These are phyloP conservation scores for Chaetomiaceae sp. DNA, from an alignment of 2,329 filamentous ascomycete species.

Conservation along the genomic window DNA sequence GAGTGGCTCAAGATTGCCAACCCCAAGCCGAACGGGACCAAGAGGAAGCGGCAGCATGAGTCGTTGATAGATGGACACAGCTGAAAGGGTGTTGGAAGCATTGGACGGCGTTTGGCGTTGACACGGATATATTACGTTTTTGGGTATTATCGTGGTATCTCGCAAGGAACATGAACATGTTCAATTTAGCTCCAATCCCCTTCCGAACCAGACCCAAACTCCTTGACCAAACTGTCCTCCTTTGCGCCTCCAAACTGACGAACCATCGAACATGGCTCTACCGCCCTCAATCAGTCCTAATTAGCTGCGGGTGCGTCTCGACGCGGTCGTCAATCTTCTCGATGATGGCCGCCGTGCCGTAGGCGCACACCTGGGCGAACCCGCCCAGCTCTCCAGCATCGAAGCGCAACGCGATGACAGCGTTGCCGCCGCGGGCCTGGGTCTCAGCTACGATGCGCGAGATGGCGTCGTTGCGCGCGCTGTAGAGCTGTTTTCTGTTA, in stretches of 20 bases:
- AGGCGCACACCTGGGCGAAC: conserved; percentile 56
- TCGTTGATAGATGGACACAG: neutral
- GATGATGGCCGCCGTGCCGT: conserved; percentile 55
- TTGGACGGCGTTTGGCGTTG: conserved; percentile 12
- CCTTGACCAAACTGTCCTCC: neutral
- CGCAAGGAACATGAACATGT: neutral
- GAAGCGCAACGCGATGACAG: conserved; percentile 55
- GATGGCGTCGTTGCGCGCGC: conserved; percentile 55
- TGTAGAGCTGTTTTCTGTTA: conserved; percentile 41
- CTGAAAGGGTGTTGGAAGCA: conserved; percentile 1
- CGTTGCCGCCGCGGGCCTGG: conserved; percentile 55
- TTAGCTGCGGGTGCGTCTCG: conserved; percentile 29
- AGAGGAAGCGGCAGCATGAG: neutral
- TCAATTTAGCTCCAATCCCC: neutral
- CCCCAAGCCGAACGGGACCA: conserved; percentile 40
- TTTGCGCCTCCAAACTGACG: neutral
- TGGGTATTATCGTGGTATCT: conserved; percentile 5
- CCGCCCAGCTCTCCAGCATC: conserved; percentile 52
- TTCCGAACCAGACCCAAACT: neutral
- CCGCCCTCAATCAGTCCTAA: neutral
- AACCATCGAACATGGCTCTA: neutral
- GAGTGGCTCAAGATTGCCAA: conserved; percentile 69
- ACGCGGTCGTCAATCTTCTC: conserved; percentile 46
- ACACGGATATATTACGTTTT: neutral
- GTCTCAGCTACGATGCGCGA: conserved; percentile 52